These are phyloP conservation scores for Fragilariopsis cylindrus DNA, from an alignment of 108 stramenopile genomes.

Conservation along the genomic window DNA sequence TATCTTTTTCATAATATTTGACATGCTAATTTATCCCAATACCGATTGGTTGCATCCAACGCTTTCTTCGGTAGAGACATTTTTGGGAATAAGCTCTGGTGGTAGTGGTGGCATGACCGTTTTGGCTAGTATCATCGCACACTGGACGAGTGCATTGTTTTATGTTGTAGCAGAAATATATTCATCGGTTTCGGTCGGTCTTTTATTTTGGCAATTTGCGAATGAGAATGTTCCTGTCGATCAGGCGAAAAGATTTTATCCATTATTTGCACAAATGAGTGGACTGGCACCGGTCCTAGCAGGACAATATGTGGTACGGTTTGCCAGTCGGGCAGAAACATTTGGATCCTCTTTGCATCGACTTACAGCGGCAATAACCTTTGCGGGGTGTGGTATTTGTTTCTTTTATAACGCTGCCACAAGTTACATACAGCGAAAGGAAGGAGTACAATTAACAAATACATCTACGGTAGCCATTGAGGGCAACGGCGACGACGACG, in stretches of 20 bases:
- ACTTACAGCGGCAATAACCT: constrained; percentile 69
- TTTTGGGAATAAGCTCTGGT: constrained; percentile 39
- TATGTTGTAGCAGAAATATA: constrained; percentile 94
- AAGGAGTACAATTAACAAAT: constrained; percentile 9
- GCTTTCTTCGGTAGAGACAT: constrained; percentile 50
- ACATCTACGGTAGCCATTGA: background rate
- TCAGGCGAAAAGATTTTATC: constrained; percentile 94
- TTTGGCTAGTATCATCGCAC: constrained; percentile 77
- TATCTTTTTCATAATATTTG: constrained; percentile 86
- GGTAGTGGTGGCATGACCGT: constrained; percentile 65
- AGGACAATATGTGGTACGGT: constrained; percentile 86
- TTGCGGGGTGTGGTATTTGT: constrained; percentile 84
- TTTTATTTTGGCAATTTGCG: constrained; percentile 97
- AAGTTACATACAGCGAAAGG: constrained; percentile 56
- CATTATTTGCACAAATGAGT: constrained; percentile 95
- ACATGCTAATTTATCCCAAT: constrained; percentile 87
- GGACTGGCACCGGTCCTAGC: constrained; percentile 89
- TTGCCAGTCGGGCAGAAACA: constrained; percentile 69
- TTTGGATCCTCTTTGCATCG: constrained; percentile 80
- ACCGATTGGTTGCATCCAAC: constrained; percentile 71
- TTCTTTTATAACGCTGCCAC: constrained; percentile 72
- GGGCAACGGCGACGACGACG: constrained; percentile 1
- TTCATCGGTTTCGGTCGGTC: constrained; percentile 92
- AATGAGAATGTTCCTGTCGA: constrained; percentile 91
- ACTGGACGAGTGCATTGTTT: constrained; percentile 94